A percentile compares a stretch with the other conserved stretches of the same genome.
These are phyloP conservation scores for Ogataea pini DNA, from an alignment of 805 yeast species.

Conservation along the genomic window DNA sequence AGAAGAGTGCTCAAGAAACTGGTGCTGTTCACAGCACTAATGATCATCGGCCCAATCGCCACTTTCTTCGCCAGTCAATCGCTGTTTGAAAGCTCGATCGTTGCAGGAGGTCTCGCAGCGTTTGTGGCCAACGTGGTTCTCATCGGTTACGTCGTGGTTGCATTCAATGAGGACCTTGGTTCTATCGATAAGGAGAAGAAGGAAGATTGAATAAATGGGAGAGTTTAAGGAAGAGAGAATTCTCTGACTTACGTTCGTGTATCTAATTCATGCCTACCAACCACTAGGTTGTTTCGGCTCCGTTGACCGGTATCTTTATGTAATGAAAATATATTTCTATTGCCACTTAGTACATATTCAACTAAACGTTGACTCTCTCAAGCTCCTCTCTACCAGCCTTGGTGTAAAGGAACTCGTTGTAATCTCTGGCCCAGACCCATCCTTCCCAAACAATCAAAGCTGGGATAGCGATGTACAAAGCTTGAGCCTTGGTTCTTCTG, in stretches of 20 bases:
- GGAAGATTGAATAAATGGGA: conserved; percentile 16
- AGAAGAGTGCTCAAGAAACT: conserved; percentile 68
- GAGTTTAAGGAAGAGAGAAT: no score
- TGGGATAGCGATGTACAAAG: conserved; percentile 75
- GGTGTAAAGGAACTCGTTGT: conserved; percentile 92
- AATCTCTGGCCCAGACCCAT: conserved; percentile 86
- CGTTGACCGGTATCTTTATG: not conserved
- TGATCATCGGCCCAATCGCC: conserved; percentile 67
- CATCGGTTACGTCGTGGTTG: conserved; percentile 70
- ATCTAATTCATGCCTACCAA: no score
- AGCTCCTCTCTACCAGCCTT: conserved; percentile 97
- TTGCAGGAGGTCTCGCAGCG: conserved; percentile 83
- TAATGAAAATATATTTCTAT: conserved; percentile 3
- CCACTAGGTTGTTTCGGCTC: not conserved
- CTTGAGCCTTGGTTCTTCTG: conserved; percentile 91
- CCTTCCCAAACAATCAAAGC: conserved; percentile 78
- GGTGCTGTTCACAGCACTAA: conserved; percentile 71
- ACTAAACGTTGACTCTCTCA: conserved; percentile 53
- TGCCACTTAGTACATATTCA: conserved; percentile 4
- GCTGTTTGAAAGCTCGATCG: conserved; percentile 50
- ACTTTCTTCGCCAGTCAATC: conserved; percentile 51
- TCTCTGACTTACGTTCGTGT: no score
- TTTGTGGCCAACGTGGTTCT: conserved; percentile 72
- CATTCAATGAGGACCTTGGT: conserved; percentile 63
- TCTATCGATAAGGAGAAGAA: conserved; percentile 42